phyloP scores from a whole-genome alignment of 768 basidiomycete species.

The Rhodotorula paludigena region DNA sequence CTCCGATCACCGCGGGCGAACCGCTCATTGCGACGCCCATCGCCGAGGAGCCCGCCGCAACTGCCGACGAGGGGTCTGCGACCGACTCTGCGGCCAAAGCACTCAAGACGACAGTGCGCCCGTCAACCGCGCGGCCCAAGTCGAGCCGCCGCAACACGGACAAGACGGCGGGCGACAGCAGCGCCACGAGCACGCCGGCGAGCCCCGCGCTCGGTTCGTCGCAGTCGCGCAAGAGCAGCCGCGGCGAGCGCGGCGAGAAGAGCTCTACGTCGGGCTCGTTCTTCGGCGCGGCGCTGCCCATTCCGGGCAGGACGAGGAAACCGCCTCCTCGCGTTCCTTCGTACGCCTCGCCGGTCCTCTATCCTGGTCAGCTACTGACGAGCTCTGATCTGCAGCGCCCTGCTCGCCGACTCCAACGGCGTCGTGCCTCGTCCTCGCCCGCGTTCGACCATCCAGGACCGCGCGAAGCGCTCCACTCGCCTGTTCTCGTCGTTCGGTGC shows the following conservation, averaged over 20 bases:
- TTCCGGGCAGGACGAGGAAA: conserved; percentile 21
- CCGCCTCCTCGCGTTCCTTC: conserved; percentile 34
- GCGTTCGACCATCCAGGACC: conserved; percentile 19
- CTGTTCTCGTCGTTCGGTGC: conserved; percentile 29
- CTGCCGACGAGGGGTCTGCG: not conserved
- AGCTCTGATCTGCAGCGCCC: not conserved
- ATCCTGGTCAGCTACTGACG: no score
- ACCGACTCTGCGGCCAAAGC: not conserved
- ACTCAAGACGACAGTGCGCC: not conserved
- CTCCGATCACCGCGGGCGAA: not conserved
- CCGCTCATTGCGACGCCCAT: not conserved
- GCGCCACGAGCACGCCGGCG: conserved; percentile 10
- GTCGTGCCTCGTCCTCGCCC: conserved; percentile 8
- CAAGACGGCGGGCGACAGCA: not conserved
- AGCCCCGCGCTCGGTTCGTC: conserved; percentile 6
- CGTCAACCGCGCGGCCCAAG: not conserved
- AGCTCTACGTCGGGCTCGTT: conserved; percentile 55
- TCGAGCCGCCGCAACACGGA: not conserved
- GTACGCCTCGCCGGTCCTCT: not conserved
- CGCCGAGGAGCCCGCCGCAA: not conserved
- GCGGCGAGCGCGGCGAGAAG: no score
- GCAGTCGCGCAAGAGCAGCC: conserved; percentile 19
- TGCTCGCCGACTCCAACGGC: conserved; percentile 29
- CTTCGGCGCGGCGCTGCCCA: conserved; percentile 56
- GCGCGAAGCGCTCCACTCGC: conserved; percentile 32